Base-by-base conservation (phyloP, 2,329 filamentous ascomycete species). In the Tolypocladium amazonense region DNA sequence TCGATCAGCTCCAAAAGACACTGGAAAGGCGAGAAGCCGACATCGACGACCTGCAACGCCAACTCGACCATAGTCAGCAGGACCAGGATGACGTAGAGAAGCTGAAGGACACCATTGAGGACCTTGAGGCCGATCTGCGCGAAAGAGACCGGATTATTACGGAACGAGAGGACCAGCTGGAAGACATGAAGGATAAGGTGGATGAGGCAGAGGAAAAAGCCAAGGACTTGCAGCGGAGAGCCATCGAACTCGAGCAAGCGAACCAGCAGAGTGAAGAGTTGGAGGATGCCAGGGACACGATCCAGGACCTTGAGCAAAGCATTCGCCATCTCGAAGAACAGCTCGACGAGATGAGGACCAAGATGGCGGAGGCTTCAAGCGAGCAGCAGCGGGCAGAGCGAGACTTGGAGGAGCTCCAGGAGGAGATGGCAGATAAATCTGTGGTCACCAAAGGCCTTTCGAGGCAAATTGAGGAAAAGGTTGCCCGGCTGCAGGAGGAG, bases 381-480 rank as follows among this genome's bases (percentile, higher is more conserved):
- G 79, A 85, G 59, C 84, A 82, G 64, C 76, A 83, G 27, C 78
- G 80, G 37, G 84, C 84, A 2, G 81, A 86, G 65, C 75, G 73
- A 8, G 80, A 88, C 61, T 74, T 88, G 20, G 80, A 86, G 65
- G 84, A 88, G 67, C 77, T 92, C 30, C 88, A 89, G 62, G 87
- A 90, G 58, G 89, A 92, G 66, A 84, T 92, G 81, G 82, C 88
- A 27, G 87, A 92, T 73, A 92, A 91, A 66, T 92, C 89, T 0
- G 81, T 91, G 43, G 84, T 85, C 58, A 89, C 88, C 15, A 91
- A 89, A 69, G 88, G 87, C 2, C 78, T 90, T 11, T 89, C 85
- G 58, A 83, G 88, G 38, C 88, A 92, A 72, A 80, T 90, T 23
- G 88, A 92, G 67, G 88, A 90, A 65, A 90, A 86, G 71, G 76